Conservation (phyloP, 1,284 basidiomycete genomes). For the Sanghuangporus baumii region DNA sequence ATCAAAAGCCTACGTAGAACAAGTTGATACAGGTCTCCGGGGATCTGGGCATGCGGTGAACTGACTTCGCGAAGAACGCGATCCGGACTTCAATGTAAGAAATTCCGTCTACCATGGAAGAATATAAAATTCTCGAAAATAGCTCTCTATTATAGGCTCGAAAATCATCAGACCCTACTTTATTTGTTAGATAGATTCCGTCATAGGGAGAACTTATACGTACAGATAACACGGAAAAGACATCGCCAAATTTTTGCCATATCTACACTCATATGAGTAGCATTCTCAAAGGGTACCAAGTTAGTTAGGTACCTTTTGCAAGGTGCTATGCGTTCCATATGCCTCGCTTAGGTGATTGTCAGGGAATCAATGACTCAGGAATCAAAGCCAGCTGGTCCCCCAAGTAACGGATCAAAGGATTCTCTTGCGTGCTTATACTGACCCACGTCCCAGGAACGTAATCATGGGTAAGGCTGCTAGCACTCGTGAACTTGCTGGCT, state of each 20-base stretch:
- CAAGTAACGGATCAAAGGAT: conserved; percentile 43
- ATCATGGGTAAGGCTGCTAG: conserved; percentile 35
- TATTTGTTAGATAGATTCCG: neutral
- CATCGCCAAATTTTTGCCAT: conserved; percentile 61
- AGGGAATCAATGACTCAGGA: conserved; percentile 52
- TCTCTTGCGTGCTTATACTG: conserved; percentile 47
- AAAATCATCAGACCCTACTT: conserved; percentile 39
- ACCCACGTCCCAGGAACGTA: conserved; percentile 50
- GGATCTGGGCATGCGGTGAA: neutral
- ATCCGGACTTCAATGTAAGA: conserved; percentile 70
- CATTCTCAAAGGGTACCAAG: neutral
- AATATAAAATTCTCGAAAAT: conserved; percentile 57
- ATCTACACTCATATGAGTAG: conserved; percentile 39
- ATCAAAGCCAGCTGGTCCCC: conserved; percentile 62
- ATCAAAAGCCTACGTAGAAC: conserved; percentile 35
- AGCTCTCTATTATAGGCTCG: conserved; percentile 52
- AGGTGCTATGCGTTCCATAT: conserved; percentile 63
- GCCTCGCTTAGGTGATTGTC: conserved; percentile 62
- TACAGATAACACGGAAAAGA: conserved; percentile 45
- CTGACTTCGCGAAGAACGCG: conserved; percentile 57
- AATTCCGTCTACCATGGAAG: conserved; percentile 67
- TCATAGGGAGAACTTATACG: conserved; percentile 14
- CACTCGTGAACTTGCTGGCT: conserved; percentile 27
- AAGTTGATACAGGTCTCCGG: neutral
- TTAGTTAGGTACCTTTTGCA: conserved; percentile 43